A percentile compares a stretch with the other conserved stretches of the same genome.
Evolutionary conservation across 2,329 filamentous ascomycete species (phyloP).

Genomic region (Ophiostoma montium): DNA sequence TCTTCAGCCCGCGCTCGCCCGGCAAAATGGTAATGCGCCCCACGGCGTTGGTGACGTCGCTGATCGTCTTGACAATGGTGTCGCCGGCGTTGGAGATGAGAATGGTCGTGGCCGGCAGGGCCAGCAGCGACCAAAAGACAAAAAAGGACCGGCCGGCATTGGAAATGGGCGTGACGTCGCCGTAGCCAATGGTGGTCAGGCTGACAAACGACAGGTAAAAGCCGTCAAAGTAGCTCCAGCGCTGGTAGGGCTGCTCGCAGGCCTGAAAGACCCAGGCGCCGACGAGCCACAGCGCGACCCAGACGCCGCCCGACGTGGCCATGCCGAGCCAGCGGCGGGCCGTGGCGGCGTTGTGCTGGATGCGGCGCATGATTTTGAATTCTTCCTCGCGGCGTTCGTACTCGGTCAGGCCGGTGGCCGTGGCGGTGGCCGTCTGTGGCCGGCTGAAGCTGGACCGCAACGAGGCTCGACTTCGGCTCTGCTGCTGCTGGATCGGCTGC

Average conservation of each 20-base stretch:
- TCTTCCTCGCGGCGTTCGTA: conserved; percentile 51
- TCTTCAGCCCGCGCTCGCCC: conserved; percentile 34
- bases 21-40: conserved; percentile 48
- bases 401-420: conserved; percentile 24
- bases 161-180: conserved; percentile 62
- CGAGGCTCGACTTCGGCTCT: too few species aligned
- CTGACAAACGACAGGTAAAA: conserved; percentile 80
- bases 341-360: conserved; percentile 50
- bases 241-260: conserved; percentile 37
- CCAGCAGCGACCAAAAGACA: conserved; percentile 81
- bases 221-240: conserved; percentile 62
- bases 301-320: conserved; percentile 50
- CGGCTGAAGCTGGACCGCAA: conserved; percentile 3
- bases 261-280: conserved; percentile 61
- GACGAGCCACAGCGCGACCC: conserved; percentile 63
- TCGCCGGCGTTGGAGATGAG: conserved; percentile 74
- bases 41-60: conserved; percentile 39
- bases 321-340: conserved; percentile 66
- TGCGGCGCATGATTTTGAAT: conserved; percentile 68
- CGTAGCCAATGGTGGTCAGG: conserved; percentile 77
- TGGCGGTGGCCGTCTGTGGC: conserved; percentile 1
- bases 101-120: conserved; percentile 77
- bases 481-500: conserved; percentile 30
- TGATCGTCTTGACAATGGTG: conserved; percentile 55
- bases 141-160: conserved; percentile 75